These are phyloP conservation scores for Passalora sequoiae DNA, from an alignment of 2,329 filamentous ascomycete genomes.

Conservation along the genomic window DNA sequence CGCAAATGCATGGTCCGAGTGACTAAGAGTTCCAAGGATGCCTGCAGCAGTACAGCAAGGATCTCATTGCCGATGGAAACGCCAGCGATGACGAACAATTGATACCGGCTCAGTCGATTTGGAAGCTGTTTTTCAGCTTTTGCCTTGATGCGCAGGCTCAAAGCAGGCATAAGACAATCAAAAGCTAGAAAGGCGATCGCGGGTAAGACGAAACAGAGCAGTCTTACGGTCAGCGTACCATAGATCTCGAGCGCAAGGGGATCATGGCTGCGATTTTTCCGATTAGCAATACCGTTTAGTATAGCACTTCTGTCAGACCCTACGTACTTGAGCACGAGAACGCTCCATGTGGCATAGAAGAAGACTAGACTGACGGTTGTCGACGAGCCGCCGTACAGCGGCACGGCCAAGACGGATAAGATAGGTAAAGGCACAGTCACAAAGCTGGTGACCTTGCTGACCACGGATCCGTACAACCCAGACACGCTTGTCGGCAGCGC, in stretches of 20 bases:
- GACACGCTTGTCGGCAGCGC: slow-evolving; percentile 24
- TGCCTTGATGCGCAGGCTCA: slow-evolving; percentile 64
- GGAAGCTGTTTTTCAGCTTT: slow-evolving; percentile 53
- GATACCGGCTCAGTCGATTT: slow-evolving; percentile 36
- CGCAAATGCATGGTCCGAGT: slow-evolving; percentile 50
- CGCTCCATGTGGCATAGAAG: slow-evolving; percentile 87
- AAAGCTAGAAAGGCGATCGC: slow-evolving; percentile 68
- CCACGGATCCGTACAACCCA: slow-evolving; percentile 19
- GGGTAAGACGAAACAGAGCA: slow-evolving; percentile 67
- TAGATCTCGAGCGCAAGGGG: slow-evolving; percentile 70
- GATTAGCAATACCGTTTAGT: slow-evolving; percentile 5
- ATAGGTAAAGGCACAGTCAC: slow-evolving; percentile 37
- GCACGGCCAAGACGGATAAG: slow-evolving; percentile 64
- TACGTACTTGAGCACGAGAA: slow-evolving; percentile 56
- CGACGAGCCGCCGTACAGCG: slow-evolving; percentile 67
- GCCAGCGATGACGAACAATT: slow-evolving; percentile 47
- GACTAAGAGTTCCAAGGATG: slow-evolving; percentile 50
- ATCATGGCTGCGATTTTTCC: slow-evolving; percentile 53
- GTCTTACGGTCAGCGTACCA: slow-evolving; percentile 61
- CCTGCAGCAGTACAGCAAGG: slow-evolving; percentile 52
- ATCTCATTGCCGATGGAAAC: slow-evolving; percentile 54
- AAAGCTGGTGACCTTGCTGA: slow-evolving; percentile 29
- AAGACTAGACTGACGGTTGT: slow-evolving; percentile 81
- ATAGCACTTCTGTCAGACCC: not conserved
- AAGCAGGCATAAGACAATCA: slow-evolving; percentile 64